phyloP scores from a whole-genome alignment of 768 basidiomycete species.

The Mycena maculata region DNA sequence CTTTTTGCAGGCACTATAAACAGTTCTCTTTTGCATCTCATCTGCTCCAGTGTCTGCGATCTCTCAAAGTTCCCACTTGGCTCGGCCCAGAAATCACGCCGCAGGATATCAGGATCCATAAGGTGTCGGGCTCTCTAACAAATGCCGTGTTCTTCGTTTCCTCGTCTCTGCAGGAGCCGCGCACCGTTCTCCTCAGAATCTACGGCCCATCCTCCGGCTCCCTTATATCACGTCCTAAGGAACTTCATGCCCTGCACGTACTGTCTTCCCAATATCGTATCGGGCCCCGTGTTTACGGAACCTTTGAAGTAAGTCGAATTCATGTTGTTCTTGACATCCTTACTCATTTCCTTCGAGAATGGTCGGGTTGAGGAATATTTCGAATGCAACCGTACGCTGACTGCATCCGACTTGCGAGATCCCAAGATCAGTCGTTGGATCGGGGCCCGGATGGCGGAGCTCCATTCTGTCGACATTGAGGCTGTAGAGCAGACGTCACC shows the following conservation, averaged over 20 bases:
- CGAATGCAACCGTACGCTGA: constrained; percentile 85
- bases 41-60: constrained; percentile 65
- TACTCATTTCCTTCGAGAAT: too few species aligned
- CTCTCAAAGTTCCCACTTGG: constrained; percentile 73
- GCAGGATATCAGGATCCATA: constrained; percentile 70
- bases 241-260: constrained; percentile 88
- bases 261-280: constrained; percentile 90
- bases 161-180: constrained; percentile 59
- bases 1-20: constrained; percentile 70
- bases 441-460: constrained; percentile 94
- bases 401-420: constrained; percentile 81
- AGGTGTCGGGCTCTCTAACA: constrained; percentile 92
- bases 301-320: too few species aligned
- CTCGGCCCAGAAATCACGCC: constrained; percentile 56
- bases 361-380: constrained; percentile 97
- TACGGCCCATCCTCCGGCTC: constrained; percentile 90
- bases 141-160: constrained; percentile 98
- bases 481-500: constrained; percentile 64
- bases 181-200: constrained; percentile 87
- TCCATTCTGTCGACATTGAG: constrained; percentile 90
- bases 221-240: constrained; percentile 88
- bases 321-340: too few species aligned
- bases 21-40: constrained; percentile 63
- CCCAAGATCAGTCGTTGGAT: constrained; percentile 85
- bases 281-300: constrained; percentile 93